A percentile compares a stretch with the other conserved stretches of the same genome.
Evolutionary conservation across 805 yeast species (phyloP).

Genomic region (Huiozyma sinensis): DNA sequence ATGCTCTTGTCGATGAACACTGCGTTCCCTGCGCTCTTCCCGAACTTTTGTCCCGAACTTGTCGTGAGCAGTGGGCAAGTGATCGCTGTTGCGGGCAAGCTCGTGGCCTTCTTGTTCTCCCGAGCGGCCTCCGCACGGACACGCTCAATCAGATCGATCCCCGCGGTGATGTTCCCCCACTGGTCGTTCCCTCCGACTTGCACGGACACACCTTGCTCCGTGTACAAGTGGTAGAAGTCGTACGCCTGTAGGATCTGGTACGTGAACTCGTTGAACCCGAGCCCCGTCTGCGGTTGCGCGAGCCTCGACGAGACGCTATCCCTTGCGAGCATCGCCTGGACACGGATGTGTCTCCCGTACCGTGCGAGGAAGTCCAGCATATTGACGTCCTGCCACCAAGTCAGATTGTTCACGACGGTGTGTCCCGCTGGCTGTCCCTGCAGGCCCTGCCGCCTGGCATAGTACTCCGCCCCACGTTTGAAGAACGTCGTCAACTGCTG

Average conservation of each 20-base stretch:
- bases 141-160: conserved; percentile 74
- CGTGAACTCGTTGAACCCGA: conserved; percentile 90
- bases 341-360: conserved; percentile 70
- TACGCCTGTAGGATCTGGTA: conserved; percentile 90
- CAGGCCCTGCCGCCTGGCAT: conserved; percentile 28
- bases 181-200: conserved; percentile 97
- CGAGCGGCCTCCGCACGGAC: conserved; percentile 24
- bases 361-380: conserved; percentile 68
- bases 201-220: conserved; percentile 44
- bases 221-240: conserved; percentile 77
- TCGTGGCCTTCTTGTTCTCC: not conserved
- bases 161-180: conserved; percentile 97
- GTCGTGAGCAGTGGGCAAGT: conserved; percentile 89
- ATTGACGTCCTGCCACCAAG: conserved; percentile 77
- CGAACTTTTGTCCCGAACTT: conserved; percentile 84
- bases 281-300: conserved; percentile 37
- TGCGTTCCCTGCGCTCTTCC: conserved; percentile 96
- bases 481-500: conserved; percentile 55
- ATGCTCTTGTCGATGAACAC: conserved; percentile 68
- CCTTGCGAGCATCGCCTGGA: conserved; percentile 78
- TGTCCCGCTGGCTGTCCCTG: conserved; percentile 33
- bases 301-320: conserved; percentile 78
- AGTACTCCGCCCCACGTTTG: conserved; percentile 50
- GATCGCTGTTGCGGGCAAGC: conserved; percentile 20
- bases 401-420: conserved; percentile 48